Evolutionary conservation across 2,329 filamentous ascomycete species (phyloP), one percentile per base, ranked within the genome.

Genomic region (Tolypocladium inflatum): DNA sequence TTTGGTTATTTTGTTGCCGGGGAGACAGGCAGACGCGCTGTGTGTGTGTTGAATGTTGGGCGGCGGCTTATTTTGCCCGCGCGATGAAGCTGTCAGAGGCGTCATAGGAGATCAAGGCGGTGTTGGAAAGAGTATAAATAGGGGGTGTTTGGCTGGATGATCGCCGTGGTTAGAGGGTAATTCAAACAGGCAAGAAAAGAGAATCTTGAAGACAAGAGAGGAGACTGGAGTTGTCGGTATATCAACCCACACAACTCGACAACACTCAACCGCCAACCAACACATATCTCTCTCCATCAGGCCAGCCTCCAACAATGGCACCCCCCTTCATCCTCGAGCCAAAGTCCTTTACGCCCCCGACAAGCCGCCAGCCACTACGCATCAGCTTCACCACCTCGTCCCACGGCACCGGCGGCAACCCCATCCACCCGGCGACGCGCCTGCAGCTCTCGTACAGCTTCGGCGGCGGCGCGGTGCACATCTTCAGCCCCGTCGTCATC

Each of bases 381-480:
- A 41, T 61, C 48, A 51, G 48, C 60, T 56, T 61, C 57, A 55
- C 55, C 17, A 57, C 53, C 4, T 54, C 57, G 10, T 37, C 57
- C 45, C 42, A 48, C 30, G 45, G 38, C 19, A 15, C 21, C 39
- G 26, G 52, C 52, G 26, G 45, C 52, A 59, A 57, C 51, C 59
- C 57, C 41, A 57, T 61, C 30, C 51, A 45, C 39, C 58, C 59
- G 17, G 58, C 57, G 39, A 61, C 60, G 35, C 51, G 54, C 35
- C 61, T 60, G 11, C 60, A 55, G 53, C 56, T 61, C 10, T 61
- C 58, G 26, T 59, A 57, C 54, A 45, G 55, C 30, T 53, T 62
- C 35, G 59, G 58, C 17, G 38, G 45, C 35, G 38, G 26, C 15
- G 50, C 38, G n/a, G 21, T 51, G 21, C 55, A 61, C 9, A 30